These are phyloP conservation scores for Alternaria sp. DNA, from an alignment of 2,329 filamentous ascomycete genomes.

Conservation along the genomic window DNA sequence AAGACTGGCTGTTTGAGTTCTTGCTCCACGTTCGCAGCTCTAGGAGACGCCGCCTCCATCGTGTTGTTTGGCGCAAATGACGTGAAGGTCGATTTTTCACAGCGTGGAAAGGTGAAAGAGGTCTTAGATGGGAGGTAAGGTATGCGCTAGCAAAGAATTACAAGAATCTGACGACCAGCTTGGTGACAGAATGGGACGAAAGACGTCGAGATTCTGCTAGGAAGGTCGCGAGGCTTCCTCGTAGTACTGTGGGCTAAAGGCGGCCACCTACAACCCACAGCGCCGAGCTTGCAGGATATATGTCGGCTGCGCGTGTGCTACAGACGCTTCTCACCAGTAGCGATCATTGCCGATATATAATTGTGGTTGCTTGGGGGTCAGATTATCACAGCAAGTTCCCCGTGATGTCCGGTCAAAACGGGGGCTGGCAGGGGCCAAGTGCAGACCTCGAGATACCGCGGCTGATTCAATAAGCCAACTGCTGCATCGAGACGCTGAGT, in stretches of 20 bases:
- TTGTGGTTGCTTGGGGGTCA: rapidly evolving
- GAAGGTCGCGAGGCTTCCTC: too few relatives aligned
- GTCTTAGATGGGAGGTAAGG: rapidly evolving
- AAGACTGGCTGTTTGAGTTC: background rate
- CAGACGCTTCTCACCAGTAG: background rate
- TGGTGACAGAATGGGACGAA: too few relatives aligned
- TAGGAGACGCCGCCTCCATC: background rate
- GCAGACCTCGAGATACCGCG: background rate
- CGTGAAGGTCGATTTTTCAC: rapidly evolving
- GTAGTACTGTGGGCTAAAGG: too few relatives aligned
- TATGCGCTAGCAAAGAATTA: rapidly evolving
- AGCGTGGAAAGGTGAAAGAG: rapidly evolving
- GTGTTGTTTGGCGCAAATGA: background rate
- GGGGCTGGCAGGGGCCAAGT: background rate
- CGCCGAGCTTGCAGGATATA: too few relatives aligned
- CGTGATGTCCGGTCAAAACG: background rate
- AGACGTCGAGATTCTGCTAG: too few relatives aligned
- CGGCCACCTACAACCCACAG: too few relatives aligned
- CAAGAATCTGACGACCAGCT: background rate
- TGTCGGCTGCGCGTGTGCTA: too few relatives aligned
- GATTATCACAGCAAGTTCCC: rapidly evolving
- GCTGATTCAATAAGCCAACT: background rate
- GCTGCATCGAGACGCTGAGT: background rate
- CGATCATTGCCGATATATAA: rapidly evolving
- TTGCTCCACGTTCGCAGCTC: background rate